Evolutionary conservation across 2,329 filamentous ascomycete species (phyloP), one percentile per base, ranked within the genome.

Genomic region (Trichoderma koningiopsis): DNA sequence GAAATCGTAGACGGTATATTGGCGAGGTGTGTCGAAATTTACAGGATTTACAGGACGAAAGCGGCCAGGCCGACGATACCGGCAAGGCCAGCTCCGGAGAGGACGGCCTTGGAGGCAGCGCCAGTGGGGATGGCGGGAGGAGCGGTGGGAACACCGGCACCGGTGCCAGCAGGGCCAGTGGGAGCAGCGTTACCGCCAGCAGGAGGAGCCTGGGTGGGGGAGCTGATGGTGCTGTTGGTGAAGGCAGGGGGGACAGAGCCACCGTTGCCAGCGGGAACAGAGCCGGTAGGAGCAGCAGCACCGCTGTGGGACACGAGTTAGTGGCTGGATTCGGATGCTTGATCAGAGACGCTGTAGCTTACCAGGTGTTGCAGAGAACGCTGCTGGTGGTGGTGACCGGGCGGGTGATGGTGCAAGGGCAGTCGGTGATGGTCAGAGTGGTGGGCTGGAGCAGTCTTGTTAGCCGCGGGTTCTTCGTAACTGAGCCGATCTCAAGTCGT

Each of bases 371-470:
- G 86, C 86, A 88, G 79, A 81, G 74, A 57, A 87, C 85, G 57
- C 81, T 79, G 72, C 83, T 82, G 78, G 83, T 82, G 79, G 82
- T 84, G 77, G 81, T 80, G 74, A 89, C 82, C 67, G 87, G 86
- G 83, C 85, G 86, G 82, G 83, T 85, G 81, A 88, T 77, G 77
- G 87, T 92, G 89, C 89, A 91, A 75, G 89, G 87, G 86, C 90
- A 91, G 85, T 90, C 84, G 75, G 88, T 88, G 85, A 92, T 87
- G 83, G 89, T 92, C 80, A 91, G 81, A 79, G 88, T 90, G 79
- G 88, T 90, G 78, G 89, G 81, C 64, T 68, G 29, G 64, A 24
- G 56, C 29, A 14, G 5, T 29, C 31, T 14, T 64, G 64, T 68
- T 60, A 68, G 64, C 16, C 55, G 31, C n/a, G 13, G 27, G 5